Evolutionary conservation across 257 asterid genomes (phyloP), one percentile per base, ranked within the genome.

Genomic region (Hygrophila difformis): DNA sequence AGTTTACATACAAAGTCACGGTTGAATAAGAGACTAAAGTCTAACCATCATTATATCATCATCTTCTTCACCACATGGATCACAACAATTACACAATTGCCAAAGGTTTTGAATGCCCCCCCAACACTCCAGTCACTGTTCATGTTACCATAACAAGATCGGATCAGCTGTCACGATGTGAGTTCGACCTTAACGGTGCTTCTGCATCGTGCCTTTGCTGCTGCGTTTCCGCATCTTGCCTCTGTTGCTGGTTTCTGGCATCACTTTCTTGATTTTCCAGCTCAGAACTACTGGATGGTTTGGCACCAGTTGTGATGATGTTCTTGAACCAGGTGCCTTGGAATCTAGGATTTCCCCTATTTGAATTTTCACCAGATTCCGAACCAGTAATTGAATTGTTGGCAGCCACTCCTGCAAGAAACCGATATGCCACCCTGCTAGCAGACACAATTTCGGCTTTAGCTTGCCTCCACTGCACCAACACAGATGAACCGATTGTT

Each of bases 381-480:
- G 85, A 81, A 46, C 75, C 51, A 5, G 35, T 67, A 12, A 7
- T 40, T 10, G 91, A 47, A 55, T 71, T 84, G 72, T 63, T 84
- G 51, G 95, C 73, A 52, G 91, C 77, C 47, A 76, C 84, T 43
- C 97, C 95, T 20, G 77, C 69, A 17, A 87, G 59, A 64, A 78
- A 87, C 18, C 93, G 81, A 49, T 84, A 87, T 0, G 95, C 95
- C 42, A 84, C 94, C 65, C 79, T 87, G 68, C 97, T 84, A 36
- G 94, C 97, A 17, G 87, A 45, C 36, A 81, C 92, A 18, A 87
- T 78, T 82, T 84, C 97, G 2, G 88, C 68, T 81, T 87, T 87
- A 18, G 97, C 97, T 76, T 87, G 97, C 66, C 88, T 81, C 29
- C 78, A 73, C 97, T 87, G 82, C 81, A 76, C n/a, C 12, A 65